A percentile compares a stretch with the other conserved stretches of the same genome.
These are phyloP conservation scores for Rubroboletus satanas DNA, from an alignment of 768 basidiomycete genomes.

Conservation along the genomic window DNA sequence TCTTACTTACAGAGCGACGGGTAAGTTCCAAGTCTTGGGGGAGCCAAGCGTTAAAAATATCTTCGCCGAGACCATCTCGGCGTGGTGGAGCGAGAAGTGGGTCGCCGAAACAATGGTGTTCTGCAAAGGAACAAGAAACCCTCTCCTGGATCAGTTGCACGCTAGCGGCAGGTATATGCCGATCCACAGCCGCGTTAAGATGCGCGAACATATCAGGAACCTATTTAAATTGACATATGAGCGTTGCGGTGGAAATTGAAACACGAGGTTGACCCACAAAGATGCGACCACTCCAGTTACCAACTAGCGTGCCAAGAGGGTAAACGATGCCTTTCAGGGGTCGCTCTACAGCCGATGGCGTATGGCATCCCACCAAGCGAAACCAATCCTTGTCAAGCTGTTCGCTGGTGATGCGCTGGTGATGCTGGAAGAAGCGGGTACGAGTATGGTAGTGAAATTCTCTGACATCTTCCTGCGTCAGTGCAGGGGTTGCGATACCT, in stretches of 20 bases:
- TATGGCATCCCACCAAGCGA: slow-evolving; percentile 41
- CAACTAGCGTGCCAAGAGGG: slow-evolving; percentile 40
- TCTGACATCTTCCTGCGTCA: slow-evolving; percentile 37
- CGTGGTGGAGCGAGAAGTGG: slow-evolving; percentile 36
- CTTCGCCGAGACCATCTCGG: slow-evolving; percentile 36
- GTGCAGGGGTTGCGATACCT: slow-evolving; percentile 30
- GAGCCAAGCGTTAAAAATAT: slow-evolving; percentile 48
- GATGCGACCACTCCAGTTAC: slow-evolving; percentile 46
- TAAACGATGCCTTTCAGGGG: slow-evolving; percentile 42
- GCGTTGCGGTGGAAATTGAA: slow-evolving; percentile 11
- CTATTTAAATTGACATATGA: slow-evolving; percentile 21
- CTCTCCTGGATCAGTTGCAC: slow-evolving; percentile 35
- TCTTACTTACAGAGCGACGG: slow-evolving; percentile 31
- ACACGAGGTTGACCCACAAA: slow-evolving; percentile 34
- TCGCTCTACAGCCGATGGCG: slow-evolving; percentile 34
- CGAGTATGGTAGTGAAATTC: slow-evolving; percentile 39
- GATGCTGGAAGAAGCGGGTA: slow-evolving; percentile 27
- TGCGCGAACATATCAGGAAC: slow-evolving; percentile 24
- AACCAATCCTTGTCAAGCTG: slow-evolving; percentile 47
- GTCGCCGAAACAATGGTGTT: slow-evolving; percentile 44
- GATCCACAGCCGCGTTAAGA: slow-evolving; percentile 22
- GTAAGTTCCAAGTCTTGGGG: slow-evolving; percentile 36
- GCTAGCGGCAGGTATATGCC: slow-evolving; percentile 14
- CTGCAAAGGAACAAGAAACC: slow-evolving; percentile 40
- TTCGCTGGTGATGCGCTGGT: slow-evolving; percentile 21